These are phyloP conservation scores for Amanita exitialis DNA, from an alignment of 768 basidiomycete species.

Conservation along the genomic window DNA sequence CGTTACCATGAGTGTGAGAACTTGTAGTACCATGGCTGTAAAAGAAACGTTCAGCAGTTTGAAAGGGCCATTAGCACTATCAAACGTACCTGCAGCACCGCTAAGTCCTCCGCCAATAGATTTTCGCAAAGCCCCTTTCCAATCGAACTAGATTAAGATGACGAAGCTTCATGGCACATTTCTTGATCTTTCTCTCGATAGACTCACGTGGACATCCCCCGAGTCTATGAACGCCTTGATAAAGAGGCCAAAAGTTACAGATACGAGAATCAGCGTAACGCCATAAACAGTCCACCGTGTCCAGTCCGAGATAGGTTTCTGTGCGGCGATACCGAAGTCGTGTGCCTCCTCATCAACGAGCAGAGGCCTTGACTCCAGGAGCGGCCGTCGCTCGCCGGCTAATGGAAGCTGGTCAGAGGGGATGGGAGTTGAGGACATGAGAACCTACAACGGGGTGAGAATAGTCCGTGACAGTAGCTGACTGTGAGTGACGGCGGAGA, in stretches of 20 bases:
- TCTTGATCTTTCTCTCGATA: neutral
- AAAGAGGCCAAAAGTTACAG: slow-evolving; percentile 36
- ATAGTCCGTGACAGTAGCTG: too few species aligned
- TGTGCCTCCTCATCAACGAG: too few species aligned
- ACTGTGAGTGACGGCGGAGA: too few species aligned
- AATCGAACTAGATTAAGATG: slow-evolving; percentile 53
- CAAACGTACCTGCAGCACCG: slow-evolving; percentile 63
- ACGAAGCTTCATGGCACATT: neutral
- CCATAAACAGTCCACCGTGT: slow-evolving; percentile 13
- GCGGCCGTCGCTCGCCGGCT: too few species aligned
- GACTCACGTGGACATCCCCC: slow-evolving; percentile 53
- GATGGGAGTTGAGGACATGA: too few species aligned
- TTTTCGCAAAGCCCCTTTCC: slow-evolving; percentile 61
- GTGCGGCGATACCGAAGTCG: neutral
- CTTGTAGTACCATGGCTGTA: slow-evolving; percentile 89
- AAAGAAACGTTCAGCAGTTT: neutral
- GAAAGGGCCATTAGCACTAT: neutral
- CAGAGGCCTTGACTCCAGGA: too few species aligned
- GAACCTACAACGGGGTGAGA: too few species aligned
- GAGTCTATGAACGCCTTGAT: slow-evolving; percentile 66
- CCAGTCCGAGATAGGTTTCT: neutral
- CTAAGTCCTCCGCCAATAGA: slow-evolving; percentile 88
- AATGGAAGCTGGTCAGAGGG: too few species aligned
- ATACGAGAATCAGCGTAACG: slow-evolving; percentile 23
- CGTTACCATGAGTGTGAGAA: slow-evolving; percentile 77